Conservation (phyloP, 2,329 filamentous ascomycete species). For the Penicillium sumatraense region DNA sequence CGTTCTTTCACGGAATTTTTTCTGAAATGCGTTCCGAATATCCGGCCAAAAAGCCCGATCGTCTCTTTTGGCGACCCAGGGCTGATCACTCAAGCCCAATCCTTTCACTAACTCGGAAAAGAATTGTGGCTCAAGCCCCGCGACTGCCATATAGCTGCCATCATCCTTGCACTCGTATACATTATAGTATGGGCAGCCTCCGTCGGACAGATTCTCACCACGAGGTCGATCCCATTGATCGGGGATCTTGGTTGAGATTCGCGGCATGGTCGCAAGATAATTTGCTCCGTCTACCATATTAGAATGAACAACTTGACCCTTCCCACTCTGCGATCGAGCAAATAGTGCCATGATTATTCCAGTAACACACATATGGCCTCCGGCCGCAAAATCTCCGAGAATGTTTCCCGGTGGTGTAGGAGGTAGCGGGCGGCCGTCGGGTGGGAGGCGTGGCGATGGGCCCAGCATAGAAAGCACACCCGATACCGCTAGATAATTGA, state of each 20-base stretch:
- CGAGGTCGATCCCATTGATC: constrained; percentile 62
- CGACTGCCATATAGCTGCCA: constrained; percentile 75
- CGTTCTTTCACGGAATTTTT: constrained; percentile 55
- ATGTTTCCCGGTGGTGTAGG: constrained; percentile 70
- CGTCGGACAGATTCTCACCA: constrained; percentile 77
- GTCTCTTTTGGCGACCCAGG: constrained; percentile 32
- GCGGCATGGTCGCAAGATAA: constrained; percentile 74
- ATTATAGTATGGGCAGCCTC: constrained; percentile 81
- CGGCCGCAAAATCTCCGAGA: constrained; percentile 84
- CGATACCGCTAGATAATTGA: constrained; percentile 87
- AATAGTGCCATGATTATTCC: constrained; percentile 78
- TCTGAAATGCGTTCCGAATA: constrained; percentile 64
- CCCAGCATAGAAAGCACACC: constrained; percentile 77
- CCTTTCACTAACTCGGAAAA: constrained; percentile 68
- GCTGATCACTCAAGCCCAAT: constrained; percentile 58
- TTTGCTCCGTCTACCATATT: constrained; percentile 89
- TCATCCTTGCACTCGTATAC: constrained; percentile 73
- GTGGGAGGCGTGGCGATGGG: constrained; percentile 61
- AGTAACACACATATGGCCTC: constrained; percentile 75
- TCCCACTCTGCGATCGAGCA: constrained; percentile 62
- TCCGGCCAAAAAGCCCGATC: constrained; percentile 60
- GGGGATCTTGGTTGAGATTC: constrained; percentile 66
- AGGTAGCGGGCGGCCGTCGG: constrained; percentile 51
- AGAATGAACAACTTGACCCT: constrained; percentile 83
- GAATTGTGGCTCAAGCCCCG: constrained; percentile 84